Evolutionary conservation across 1,284 basidiomycete species (phyloP).

Genomic region (Puccinia coronata): DNA sequence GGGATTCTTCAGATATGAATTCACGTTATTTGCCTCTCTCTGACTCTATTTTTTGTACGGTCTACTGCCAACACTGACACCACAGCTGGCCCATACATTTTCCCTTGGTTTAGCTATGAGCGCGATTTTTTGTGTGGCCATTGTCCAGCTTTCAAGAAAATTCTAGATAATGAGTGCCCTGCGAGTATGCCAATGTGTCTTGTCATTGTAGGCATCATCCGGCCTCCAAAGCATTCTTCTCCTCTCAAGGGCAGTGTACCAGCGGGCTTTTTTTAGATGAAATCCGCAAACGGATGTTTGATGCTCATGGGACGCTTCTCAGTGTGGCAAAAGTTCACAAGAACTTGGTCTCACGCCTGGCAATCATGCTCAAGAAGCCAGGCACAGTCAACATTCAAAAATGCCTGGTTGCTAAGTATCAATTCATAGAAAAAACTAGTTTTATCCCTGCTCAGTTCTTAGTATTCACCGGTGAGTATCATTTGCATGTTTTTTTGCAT

Average conservation of each 20-base stretch:
- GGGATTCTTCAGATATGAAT: no score
- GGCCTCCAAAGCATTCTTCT: background rate
- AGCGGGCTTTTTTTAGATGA: slow-evolving; percentile 21
- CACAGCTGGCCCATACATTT: background rate
- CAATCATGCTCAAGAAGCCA: slow-evolving; percentile 8
- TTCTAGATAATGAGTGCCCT: slow-evolving; percentile 36
- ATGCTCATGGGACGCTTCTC: background rate
- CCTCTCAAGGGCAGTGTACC: background rate
- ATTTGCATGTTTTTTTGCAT: no score
- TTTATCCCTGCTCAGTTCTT: no score
- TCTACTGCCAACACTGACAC: background rate
- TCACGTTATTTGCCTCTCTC: background rate
- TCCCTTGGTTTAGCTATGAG: slow-evolving; percentile 25
- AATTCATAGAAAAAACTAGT: no score
- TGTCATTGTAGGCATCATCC: slow-evolving; percentile 26
- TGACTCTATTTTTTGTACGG: no score
- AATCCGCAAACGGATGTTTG: background rate
- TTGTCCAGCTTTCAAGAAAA: slow-evolving; percentile 20
- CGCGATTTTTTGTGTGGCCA: slow-evolving; percentile 40
- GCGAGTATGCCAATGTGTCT: slow-evolving; percentile 31
- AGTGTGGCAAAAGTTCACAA: background rate
- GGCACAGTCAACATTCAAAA: background rate
- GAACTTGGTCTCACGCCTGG: background rate
- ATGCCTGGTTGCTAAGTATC: no score
- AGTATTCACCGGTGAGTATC: no score